Evolutionary conservation across 1,284 basidiomycete species (phyloP).

Genomic region (Nidula niveotomentosa): DNA sequence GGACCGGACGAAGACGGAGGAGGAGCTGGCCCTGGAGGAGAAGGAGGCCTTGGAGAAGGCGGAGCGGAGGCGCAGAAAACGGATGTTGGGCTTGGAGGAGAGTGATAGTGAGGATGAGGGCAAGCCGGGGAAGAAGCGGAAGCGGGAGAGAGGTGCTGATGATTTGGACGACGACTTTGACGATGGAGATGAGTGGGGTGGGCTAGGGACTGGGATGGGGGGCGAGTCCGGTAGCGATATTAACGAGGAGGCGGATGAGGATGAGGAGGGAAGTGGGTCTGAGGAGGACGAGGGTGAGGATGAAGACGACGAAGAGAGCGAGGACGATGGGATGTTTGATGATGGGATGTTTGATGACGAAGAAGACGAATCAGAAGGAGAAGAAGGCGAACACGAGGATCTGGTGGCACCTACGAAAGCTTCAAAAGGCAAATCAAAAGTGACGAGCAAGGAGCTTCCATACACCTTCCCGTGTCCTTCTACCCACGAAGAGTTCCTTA

Average conservation of each 20-base stretch:
- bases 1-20: slow-evolving; percentile 95
- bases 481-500: slow-evolving; percentile 86
- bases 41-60: slow-evolving; percentile 87
- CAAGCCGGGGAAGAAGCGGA: slow-evolving; percentile 32
- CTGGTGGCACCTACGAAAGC: slow-evolving; percentile 26
- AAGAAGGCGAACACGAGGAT: slow-evolving; percentile 44
- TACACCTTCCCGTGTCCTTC: slow-evolving; percentile 92
- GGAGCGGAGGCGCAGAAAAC: slow-evolving; percentile 75
- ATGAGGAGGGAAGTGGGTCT: slow-evolving; percentile 25
- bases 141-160: slow-evolving; percentile 66
- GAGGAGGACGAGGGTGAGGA: slow-evolving; percentile 32
- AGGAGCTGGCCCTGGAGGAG: slow-evolving; percentile 89
- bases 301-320: slow-evolving; percentile 33
- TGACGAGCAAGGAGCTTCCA: slow-evolving; percentile 65
- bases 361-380: slow-evolving; percentile 21
- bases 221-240: slow-evolving; percentile 40
- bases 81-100: slow-evolving; percentile 86
- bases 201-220: slow-evolving; percentile 51
- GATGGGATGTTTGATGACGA: slow-evolving; percentile 27
- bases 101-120: slow-evolving; percentile 61
- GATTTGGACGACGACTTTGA: slow-evolving; percentile 94
- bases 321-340: slow-evolving; percentile 21
- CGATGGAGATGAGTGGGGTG: slow-evolving; percentile 44
- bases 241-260: slow-evolving; percentile 40
- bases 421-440: slow-evolving; percentile 26